phyloP scores from a whole-genome alignment of 192 early-diverging fungal genomes.

The Coemansia sp. region DNA sequence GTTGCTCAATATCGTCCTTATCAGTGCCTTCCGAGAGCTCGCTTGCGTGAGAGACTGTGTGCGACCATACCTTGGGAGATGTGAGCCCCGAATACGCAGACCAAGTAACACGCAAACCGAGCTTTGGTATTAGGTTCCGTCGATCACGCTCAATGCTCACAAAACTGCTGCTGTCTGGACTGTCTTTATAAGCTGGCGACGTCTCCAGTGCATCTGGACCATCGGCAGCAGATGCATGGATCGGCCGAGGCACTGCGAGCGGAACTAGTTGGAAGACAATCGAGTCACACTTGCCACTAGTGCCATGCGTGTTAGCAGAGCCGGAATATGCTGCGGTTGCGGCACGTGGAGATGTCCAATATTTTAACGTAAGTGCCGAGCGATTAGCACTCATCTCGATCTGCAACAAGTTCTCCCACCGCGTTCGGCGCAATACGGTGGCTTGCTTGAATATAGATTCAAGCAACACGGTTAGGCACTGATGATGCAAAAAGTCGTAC shows the following conservation, averaged over 20 bases:
- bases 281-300: conserved; percentile 12
- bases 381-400: conserved; percentile 37
- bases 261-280: conserved; percentile 28
- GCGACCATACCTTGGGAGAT: conserved; percentile 26
- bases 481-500: conserved; percentile 73
- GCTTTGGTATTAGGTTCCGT: conserved; percentile 44
- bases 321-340: conserved; percentile 14
- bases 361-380: conserved; percentile 28
- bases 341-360: conserved; percentile 45
- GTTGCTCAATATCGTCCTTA: not conserved
- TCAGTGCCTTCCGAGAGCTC: not conserved
- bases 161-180: conserved; percentile 18
- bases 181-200: conserved; percentile 6
- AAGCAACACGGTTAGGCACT: conserved; percentile 65
- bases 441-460: conserved; percentile 71
- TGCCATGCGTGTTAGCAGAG: not conserved
- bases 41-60: conserved; percentile 31
- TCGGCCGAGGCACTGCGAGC: conserved; percentile 42
- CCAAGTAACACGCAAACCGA: conserved; percentile 38
- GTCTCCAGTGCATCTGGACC: conserved; percentile 12
- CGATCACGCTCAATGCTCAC: conserved; percentile 39
- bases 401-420: conserved; percentile 50
- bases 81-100: conserved; percentile 33
- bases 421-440: conserved; percentile 27
- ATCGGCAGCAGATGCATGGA: conserved; percentile 42